These are phyloP conservation scores for Amylocystis lapponica DNA, from an alignment of 768 basidiomycete genomes.

Conservation along the genomic window DNA sequence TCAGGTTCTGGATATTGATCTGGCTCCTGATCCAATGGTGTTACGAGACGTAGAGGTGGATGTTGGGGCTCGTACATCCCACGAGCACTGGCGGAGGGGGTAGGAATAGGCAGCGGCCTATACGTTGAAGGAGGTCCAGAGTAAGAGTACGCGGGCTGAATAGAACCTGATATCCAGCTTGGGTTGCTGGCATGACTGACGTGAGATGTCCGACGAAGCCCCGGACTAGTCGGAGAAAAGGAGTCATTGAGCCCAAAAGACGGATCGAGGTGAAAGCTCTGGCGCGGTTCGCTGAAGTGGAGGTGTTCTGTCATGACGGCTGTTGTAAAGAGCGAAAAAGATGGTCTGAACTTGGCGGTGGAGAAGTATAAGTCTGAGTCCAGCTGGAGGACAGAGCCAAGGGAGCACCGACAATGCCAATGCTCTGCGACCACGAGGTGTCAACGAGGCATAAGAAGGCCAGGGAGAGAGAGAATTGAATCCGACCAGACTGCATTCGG, in stretches of 20 bases:
- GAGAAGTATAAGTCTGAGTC: too few relatives aligned
- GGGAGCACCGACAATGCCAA: conserved; percentile 1
- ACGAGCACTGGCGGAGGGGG: conserved; percentile 3
- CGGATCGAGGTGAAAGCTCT: conserved; percentile 5
- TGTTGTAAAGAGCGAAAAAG: too few relatives aligned
- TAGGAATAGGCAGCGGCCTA: conserved; percentile 7
- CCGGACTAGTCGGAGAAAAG: background rate
- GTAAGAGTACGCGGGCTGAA: background rate
- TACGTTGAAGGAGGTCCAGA: conserved; percentile 2
- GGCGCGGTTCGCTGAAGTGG: too few relatives aligned
- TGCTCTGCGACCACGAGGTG: conserved; percentile 7
- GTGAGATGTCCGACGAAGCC: conserved; percentile 2
- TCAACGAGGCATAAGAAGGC: conserved; percentile 16
- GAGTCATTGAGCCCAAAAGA: background rate
- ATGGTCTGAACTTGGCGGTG: too few relatives aligned
- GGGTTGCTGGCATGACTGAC: conserved; percentile 3
- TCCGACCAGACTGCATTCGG: too few relatives aligned
- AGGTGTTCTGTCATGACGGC: too few relatives aligned
- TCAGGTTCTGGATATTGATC: conserved; percentile 7
- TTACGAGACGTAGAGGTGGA: conserved; percentile 3
- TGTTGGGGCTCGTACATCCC: conserved; percentile 7
- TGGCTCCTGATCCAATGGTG: conserved; percentile 1
- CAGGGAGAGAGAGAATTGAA: too few relatives aligned
- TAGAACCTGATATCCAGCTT: background rate
- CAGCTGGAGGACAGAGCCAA: conserved; percentile 6